phyloP scores from a whole-genome alignment of 176 grass and related monocot species.

The Juncus inflexus region DNA sequence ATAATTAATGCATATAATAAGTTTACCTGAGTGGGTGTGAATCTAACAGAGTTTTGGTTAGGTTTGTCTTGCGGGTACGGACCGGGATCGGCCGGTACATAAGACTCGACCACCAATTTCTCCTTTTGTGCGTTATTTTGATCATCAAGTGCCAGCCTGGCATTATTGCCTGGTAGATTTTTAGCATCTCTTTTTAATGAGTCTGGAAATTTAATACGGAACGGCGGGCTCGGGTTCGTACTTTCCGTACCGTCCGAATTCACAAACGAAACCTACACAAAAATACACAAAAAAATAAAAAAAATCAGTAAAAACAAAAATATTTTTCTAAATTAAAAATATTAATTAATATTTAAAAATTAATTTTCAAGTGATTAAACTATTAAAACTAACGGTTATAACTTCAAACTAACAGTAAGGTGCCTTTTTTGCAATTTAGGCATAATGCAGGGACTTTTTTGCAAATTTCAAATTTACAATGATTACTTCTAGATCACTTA shows the following conservation, averaged over 20 bases:
- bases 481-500: constrained; percentile 35
- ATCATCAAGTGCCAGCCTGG: constrained; percentile 24
- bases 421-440: not conserved
- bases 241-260: constrained; percentile 74
- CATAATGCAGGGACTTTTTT: not conserved
- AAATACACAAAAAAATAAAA: constrained; percentile 15
- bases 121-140: constrained; percentile 45
- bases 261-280: constrained; percentile 79
- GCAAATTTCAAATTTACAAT: not conserved
- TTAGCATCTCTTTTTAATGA: constrained; percentile 64
- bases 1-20: not conserved
- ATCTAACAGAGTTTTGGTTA: constrained; percentile 89
- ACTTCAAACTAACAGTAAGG: not conserved
- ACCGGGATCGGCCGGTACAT: constrained; percentile 82
- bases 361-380: too few relatives aligned
- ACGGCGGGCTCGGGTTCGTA: constrained; percentile 58
- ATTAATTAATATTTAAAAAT: too few relatives aligned
- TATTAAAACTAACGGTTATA: not conserved
- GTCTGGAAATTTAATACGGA: constrained; percentile 71
- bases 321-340: too few relatives aligned
- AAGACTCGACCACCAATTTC: constrained; percentile 69
- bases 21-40: constrained; percentile 97
- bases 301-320: too few relatives aligned
- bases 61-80: constrained; percentile 99
- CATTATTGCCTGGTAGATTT: constrained; percentile 64